Conservation (phyloP, 2,329 filamentous ascomycete species). For the Aureobasidium lini region DNA sequence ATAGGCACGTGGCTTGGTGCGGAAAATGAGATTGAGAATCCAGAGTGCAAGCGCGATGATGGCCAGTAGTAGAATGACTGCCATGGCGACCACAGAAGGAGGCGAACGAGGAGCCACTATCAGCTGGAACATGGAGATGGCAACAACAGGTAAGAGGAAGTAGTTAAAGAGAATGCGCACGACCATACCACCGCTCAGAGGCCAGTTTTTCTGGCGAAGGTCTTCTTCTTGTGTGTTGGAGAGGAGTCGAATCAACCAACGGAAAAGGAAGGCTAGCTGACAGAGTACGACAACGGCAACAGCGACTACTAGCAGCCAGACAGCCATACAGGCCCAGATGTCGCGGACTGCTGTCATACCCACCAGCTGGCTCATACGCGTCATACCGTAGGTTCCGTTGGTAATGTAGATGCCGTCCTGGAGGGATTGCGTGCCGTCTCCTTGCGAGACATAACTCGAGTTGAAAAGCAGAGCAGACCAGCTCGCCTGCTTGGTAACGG, state of each 20-base stretch:
- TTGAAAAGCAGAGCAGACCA: slow-evolving; percentile 96
- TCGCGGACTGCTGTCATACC: slow-evolving; percentile 71
- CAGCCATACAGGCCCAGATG: slow-evolving; percentile 88
- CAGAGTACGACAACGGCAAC: slow-evolving; percentile 58
- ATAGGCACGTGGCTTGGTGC: slow-evolving; percentile 72
- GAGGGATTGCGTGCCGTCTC: slow-evolving; percentile 57
- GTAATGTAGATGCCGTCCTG: slow-evolving; percentile 81
- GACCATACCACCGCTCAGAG: slow-evolving; percentile 55
- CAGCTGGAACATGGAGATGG: slow-evolving; percentile 85
- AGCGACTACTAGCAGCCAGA: slow-evolving; percentile 79
- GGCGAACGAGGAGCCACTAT: slow-evolving; percentile 65
- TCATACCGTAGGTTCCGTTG: slow-evolving; percentile 70
- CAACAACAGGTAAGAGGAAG: slow-evolving; percentile 78
- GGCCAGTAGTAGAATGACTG: slow-evolving; percentile 64
- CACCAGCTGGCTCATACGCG: slow-evolving; percentile 69
- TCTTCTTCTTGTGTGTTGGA: slow-evolving; percentile 75
- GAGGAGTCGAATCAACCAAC: slow-evolving; percentile 68
- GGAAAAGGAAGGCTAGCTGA: slow-evolving; percentile 67
- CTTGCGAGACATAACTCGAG: slow-evolving; percentile 70
- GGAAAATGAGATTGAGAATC: slow-evolving; percentile 73
- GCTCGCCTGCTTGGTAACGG: slow-evolving; percentile 74
- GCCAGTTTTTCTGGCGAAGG: slow-evolving; percentile 80
- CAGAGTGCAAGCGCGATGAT: slow-evolving; percentile 69
- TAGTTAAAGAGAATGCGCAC: slow-evolving; percentile 87
- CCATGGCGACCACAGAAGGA: slow-evolving; percentile 63